phyloP scores from a whole-genome alignment of 768 basidiomycete species.

The Russula ochroleuca region DNA sequence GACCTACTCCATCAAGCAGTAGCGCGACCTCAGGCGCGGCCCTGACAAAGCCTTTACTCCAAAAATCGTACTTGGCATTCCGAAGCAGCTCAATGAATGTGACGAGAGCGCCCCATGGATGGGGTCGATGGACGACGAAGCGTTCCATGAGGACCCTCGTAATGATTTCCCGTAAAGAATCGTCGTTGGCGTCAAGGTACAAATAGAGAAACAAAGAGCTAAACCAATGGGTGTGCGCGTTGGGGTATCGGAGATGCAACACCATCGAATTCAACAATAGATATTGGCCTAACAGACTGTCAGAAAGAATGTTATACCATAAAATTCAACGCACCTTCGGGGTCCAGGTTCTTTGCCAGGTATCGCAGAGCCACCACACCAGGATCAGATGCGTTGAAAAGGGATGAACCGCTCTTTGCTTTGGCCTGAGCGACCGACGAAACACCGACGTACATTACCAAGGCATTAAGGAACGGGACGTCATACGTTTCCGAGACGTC shows the following conservation, averaged over 20 bases:
- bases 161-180: constrained; percentile 74
- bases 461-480: constrained; percentile 82
- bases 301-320: constrained; percentile 1
- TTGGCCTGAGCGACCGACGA: constrained; percentile 88
- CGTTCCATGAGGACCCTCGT: constrained; percentile 90
- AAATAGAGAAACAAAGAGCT: constrained; percentile 84
- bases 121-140: constrained; percentile 90
- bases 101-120: constrained; percentile 92
- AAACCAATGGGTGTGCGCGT: constrained; percentile 99
- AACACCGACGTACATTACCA: constrained; percentile 95
- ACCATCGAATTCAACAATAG: constrained; percentile 90
- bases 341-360: constrained; percentile 77
- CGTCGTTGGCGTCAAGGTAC: constrained; percentile 74
- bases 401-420: constrained; percentile 71
- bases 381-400: constrained; percentile 78
- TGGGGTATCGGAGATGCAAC: constrained; percentile 94
- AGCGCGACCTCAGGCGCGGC: constrained; percentile 82
- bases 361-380: constrained; percentile 83
- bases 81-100: constrained; percentile 92
- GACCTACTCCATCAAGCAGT: constrained; percentile 75
- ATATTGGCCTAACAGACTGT: constrained; percentile 71
- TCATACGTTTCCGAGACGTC: constrained; percentile 70
- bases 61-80: constrained; percentile 87
- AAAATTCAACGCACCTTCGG: constrained; percentile 64
- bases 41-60: constrained; percentile 82